Conservation (phyloP, 495 filamentous ascomycete genomes). For the Podospora appendiculata region DNA sequence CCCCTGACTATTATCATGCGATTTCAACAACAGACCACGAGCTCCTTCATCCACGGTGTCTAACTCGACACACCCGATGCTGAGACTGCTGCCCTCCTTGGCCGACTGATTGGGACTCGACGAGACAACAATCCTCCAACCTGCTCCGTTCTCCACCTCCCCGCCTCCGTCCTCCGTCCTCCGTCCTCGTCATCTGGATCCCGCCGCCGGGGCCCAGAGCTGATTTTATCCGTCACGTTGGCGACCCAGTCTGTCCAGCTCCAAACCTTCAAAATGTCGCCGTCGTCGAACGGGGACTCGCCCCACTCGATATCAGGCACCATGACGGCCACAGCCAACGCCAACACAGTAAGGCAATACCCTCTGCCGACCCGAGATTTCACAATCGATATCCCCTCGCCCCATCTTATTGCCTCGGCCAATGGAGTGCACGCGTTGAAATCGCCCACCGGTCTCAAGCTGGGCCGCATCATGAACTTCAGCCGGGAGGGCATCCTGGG, state of each 20-base stretch:
- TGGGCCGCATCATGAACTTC: conserved; percentile 40
- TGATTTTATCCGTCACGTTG: conserved; percentile 1
- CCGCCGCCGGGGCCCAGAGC: not conserved
- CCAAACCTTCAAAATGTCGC: conserved; percentile 29
- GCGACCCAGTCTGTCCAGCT: conserved; percentile 1
- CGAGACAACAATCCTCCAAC: not conserved
- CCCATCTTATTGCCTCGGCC: conserved; percentile 27
- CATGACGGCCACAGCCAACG: conserved; percentile 20
- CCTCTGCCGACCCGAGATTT: conserved; percentile 39
- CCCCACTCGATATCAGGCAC: conserved; percentile 35
- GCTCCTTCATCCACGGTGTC: conserved; percentile 5
- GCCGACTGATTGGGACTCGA: conserved; percentile 1
- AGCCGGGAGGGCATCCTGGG: conserved; percentile 50
- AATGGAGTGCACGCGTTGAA: conserved; percentile 41
- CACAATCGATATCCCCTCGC: conserved; percentile 38
- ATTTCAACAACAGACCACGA: conserved; percentile 8
- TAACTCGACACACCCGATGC: conserved; percentile 3
- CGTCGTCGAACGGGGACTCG: conserved; percentile 44
- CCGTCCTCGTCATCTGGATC: not conserved
- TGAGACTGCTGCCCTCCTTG: not conserved
- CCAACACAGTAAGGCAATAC: conserved; percentile 32
- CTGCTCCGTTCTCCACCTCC: too few species aligned
- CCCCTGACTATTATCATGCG: conserved; percentile 11
- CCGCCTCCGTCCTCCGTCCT: not conserved
- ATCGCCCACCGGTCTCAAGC: conserved; percentile 41